phyloP scores from a whole-genome alignment of 2,329 filamentous ascomycete species.

The Ophiocordyceps sinensis region DNA sequence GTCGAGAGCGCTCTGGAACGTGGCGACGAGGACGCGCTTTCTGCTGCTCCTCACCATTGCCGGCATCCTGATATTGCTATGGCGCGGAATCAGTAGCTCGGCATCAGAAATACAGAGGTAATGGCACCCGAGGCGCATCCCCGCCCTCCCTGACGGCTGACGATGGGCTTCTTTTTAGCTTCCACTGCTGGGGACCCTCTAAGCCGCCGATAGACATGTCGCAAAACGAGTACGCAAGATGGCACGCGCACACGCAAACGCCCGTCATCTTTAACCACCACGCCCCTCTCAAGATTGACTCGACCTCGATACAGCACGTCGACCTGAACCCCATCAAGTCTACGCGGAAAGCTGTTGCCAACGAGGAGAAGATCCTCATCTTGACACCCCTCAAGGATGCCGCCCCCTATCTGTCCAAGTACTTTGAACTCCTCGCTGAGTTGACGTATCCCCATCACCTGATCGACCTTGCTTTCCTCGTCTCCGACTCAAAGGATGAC shows the following conservation, averaged over 20 bases:
- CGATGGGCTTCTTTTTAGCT: conserved; percentile 36
- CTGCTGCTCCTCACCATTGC: conserved; percentile 58
- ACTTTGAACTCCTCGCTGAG: conserved; percentile 84
- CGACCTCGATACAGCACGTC: conserved; percentile 61
- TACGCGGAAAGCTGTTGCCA: conserved; percentile 61
- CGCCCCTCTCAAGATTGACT: conserved; percentile 71
- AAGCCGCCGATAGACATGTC: conserved; percentile 97
- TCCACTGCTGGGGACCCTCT: conserved; percentile 91
- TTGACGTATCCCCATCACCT: conserved; percentile 89
- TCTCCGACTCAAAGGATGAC: conserved; percentile 83
- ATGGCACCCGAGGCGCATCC: conserved; percentile 14
- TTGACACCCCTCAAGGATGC: conserved; percentile 90
- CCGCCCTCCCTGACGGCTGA: background rate
- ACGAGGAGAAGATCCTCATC: conserved; percentile 79
- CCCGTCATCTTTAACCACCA: conserved; percentile 96
- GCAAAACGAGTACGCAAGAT: conserved; percentile 76
- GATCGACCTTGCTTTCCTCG: conserved; percentile 89
- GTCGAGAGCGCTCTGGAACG: conserved; percentile 53
- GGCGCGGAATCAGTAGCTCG: conserved; percentile 69
- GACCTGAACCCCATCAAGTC: conserved; percentile 78
- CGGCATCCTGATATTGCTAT: conserved; percentile 65
- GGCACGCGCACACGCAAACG: conserved; percentile 78
- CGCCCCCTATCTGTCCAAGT: conserved; percentile 64
- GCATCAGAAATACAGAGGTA: conserved; percentile 88
- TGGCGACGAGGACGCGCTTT: conserved; percentile 65